phyloP scores from a whole-genome alignment of 257 asterid species.

The Ophiorrhiza pumila region DNA sequence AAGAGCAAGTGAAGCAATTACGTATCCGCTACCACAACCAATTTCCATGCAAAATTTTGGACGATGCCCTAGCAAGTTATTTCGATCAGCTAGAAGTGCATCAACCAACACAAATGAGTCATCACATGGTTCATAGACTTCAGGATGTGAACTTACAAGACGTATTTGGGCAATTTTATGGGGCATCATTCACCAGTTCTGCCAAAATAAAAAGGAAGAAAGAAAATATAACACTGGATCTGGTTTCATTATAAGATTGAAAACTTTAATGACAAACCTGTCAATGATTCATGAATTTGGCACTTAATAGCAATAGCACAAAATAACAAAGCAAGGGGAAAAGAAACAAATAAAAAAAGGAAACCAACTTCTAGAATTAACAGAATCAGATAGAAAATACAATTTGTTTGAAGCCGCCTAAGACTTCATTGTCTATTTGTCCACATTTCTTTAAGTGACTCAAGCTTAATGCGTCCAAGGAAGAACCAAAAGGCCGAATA shows the following conservation, averaged over 20 bases:
- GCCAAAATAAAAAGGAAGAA: too few relatives aligned
- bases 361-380: background rate
- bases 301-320: background rate
- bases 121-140: conserved; percentile 95
- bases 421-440: background rate
- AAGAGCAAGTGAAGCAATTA: conserved; percentile 81
- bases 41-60: conserved; percentile 84
- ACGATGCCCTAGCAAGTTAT: conserved; percentile 52
- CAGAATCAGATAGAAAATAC: background rate
- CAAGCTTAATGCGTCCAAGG: background rate
- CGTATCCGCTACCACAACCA: conserved; percentile 95
- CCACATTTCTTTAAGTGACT: background rate
- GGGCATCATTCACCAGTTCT: conserved; percentile 40
- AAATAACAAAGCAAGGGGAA: background rate
- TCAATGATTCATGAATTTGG: background rate
- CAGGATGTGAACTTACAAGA: conserved; percentile 84
- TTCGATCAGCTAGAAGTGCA: conserved; percentile 85
- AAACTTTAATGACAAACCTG: background rate
- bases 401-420: background rate
- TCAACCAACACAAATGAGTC: conserved; percentile 91
- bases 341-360: background rate
- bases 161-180: conserved; percentile 58
- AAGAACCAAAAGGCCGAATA: too few relatives aligned
- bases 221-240: background rate
- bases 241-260: background rate